A percentile compares a stretch with the other conserved stretches of the same genome.
These are phyloP conservation scores for Schizochytrium sp. DNA, from an alignment of 108 stramenopile genomes.

Conservation along the genomic window DNA sequence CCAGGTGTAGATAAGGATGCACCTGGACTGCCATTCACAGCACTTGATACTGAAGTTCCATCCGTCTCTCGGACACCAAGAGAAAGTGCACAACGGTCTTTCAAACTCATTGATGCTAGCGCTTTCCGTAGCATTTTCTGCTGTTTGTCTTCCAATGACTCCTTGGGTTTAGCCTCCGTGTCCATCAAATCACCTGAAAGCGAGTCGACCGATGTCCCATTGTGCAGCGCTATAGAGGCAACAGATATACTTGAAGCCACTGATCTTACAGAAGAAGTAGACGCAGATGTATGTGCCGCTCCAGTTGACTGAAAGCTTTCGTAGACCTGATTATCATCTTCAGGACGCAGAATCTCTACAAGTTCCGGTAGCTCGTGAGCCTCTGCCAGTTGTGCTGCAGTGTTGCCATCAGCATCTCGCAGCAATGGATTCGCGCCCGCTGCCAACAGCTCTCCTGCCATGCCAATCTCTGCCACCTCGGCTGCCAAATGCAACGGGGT, in stretches of 20 bases:
- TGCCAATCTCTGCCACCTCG: background rate
- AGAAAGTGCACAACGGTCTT: constrained; percentile 55
- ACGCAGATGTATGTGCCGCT: too few relatives aligned
- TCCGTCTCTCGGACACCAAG: constrained; percentile 13
- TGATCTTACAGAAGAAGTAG: too few relatives aligned
- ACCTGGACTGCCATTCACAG: background rate
- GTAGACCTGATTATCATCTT: background rate
- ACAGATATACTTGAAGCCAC: too few relatives aligned
- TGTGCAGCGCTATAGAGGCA: background rate
- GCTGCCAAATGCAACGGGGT: constrained; percentile 41
- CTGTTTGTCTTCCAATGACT: constrained; percentile 44
- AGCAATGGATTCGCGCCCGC: background rate
- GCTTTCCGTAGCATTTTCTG: constrained; percentile 55
- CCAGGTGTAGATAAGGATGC: background rate
- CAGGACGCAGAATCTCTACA: background rate
- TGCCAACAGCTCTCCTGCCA: background rate
- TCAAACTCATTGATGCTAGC: constrained; percentile 58
- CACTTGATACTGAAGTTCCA: background rate
- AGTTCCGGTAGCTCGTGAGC: background rate
- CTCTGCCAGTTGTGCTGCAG: constrained; percentile 2
- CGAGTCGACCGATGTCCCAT: background rate
- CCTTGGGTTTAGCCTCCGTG: constrained; percentile 2
- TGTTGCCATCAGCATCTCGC: background rate
- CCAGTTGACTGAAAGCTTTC: background rate
- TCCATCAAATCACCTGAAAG: constrained; percentile 6